Evolutionary conservation across 352 stramenopile genomes (phyloP).

Genomic region (Phytophthora crassamura): DNA sequence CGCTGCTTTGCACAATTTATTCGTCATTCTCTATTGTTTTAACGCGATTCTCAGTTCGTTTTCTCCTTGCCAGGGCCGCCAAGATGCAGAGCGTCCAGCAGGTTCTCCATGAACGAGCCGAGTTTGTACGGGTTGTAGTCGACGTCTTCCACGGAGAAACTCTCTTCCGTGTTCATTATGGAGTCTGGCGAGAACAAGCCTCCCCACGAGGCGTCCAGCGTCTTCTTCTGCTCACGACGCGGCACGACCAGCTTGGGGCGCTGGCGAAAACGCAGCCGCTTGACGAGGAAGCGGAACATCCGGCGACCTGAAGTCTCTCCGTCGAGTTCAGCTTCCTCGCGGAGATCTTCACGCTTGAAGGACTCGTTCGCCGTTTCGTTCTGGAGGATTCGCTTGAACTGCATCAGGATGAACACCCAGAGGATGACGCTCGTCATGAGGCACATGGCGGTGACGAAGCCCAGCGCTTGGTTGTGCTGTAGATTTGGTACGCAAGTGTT

Average conservation of each 20-base stretch:
- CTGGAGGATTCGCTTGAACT: constrained; percentile 71
- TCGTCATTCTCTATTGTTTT: constrained; percentile 31
- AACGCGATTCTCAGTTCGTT: constrained; percentile 21
- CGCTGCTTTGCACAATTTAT: constrained; percentile 40
- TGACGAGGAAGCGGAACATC: constrained; percentile 59
- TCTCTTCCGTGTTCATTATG: constrained; percentile 79
- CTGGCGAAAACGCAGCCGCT: constrained; percentile 45
- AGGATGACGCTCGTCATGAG: constrained; percentile 68
- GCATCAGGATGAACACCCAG: constrained; percentile 78
- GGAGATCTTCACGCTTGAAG: constrained; percentile 85
- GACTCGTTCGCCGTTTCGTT: constrained; percentile 85
- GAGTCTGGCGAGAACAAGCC: constrained; percentile 72
- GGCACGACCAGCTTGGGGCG: constrained; percentile 30
- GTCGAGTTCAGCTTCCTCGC: constrained; percentile 61
- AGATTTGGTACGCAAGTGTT: constrained; percentile 1
- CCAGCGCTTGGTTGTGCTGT: constrained; percentile 69
- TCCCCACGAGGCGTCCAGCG: constrained; percentile 77
- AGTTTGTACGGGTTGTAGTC: constrained; percentile 84
- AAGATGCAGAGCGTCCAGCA: constrained; percentile 64
- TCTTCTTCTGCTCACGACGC: constrained; percentile 54
- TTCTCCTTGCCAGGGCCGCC: constrained; percentile 36
- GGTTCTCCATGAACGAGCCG: constrained; percentile 59
- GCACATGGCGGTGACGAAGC: constrained; percentile 71
- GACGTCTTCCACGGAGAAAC: constrained; percentile 74
- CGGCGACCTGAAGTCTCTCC: constrained; percentile 42